These are phyloP conservation scores for Metschnikowia picachoensis DNA, from an alignment of 805 yeast genomes.

Conservation along the genomic window DNA sequence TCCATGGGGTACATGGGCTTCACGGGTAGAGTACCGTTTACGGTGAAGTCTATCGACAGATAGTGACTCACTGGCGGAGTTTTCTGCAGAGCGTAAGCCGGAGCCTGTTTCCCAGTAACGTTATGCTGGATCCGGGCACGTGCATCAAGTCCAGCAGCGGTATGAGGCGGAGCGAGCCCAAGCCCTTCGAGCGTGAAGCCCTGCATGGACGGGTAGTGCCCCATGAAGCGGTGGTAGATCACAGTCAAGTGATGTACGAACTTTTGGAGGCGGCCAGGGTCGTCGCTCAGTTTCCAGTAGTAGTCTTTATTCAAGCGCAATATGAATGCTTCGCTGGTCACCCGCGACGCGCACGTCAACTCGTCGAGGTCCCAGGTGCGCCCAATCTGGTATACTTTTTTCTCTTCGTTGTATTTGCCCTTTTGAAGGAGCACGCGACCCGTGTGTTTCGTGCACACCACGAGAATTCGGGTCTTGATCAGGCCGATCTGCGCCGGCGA, in stretches of 20 bases:
- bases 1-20: slow-evolving; percentile 40
- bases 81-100: not conserved
- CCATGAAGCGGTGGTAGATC: slow-evolving; percentile 32
- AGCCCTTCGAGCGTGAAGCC: slow-evolving; percentile 35
- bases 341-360: slow-evolving; percentile 51
- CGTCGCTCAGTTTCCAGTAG: slow-evolving; percentile 60
- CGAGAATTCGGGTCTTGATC: slow-evolving; percentile 57
- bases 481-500: slow-evolving; percentile 36
- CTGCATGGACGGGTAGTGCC: slow-evolving; percentile 34
- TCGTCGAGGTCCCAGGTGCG: slow-evolving; percentile 87
- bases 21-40: slow-evolving; percentile 39
- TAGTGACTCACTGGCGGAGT: slow-evolving; percentile 20
- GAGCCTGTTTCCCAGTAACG: not conserved
- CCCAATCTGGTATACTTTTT: slow-evolving; percentile 80
- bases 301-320: slow-evolving; percentile 70
- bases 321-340: slow-evolving; percentile 52
- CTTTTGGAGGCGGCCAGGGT: slow-evolving; percentile 30
- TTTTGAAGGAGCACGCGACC: slow-evolving; percentile 77
- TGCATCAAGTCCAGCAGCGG: not conserved
- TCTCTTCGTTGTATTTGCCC: slow-evolving; percentile 68
- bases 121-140: not conserved
- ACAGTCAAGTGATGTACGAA: slow-evolving; percentile 32
- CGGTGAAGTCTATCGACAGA: slow-evolving; percentile 38
- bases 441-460: slow-evolving; percentile 56
- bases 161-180: slow-evolving; percentile 18